Conservation (phyloP, 331 rosid species). For the Erythrophleum ivorense region DNA sequence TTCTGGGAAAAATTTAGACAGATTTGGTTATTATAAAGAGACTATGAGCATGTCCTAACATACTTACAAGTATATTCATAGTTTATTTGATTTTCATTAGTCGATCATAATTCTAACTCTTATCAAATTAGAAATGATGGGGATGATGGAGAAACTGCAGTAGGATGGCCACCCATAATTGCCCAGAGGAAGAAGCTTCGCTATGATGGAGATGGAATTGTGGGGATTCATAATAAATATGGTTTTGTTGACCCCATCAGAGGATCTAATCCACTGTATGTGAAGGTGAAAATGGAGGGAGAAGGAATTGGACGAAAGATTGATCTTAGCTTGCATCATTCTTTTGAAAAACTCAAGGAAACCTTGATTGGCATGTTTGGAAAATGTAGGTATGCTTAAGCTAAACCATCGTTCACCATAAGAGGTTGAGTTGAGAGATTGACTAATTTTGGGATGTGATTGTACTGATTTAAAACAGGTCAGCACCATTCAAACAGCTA, state of each 20-base stretch:
- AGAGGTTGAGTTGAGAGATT: neutral
- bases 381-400: slow-evolving; percentile 50
- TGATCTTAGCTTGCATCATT: slow-evolving; percentile 57
- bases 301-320: slow-evolving; percentile 80
- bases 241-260: neutral
- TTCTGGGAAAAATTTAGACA: neutral
- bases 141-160: slow-evolving; percentile 44
- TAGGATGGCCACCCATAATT: slow-evolving; percentile 88
- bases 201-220: slow-evolving; percentile 23
- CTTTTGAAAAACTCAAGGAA: slow-evolving; percentile 55
- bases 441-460: too few species aligned
- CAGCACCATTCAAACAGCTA: slow-evolving; percentile 47
- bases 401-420: neutral
- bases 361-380: slow-evolving; percentile 81
- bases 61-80: neutral
- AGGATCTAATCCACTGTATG: slow-evolving; percentile 46
- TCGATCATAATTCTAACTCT: too few species aligned
- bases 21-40: too few species aligned
- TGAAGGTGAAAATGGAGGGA: slow-evolving; percentile 97
- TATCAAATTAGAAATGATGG: slow-evolving; percentile 44
- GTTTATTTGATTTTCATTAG: neutral
- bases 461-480: slow-evolving; percentile 35
- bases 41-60: too few species aligned
- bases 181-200: slow-evolving; percentile 59
- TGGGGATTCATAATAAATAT: slow-evolving; percentile 25